A percentile compares a stretch with the other conserved stretches of the same genome.
phyloP scores from a whole-genome alignment of 1,284 basidiomycete species.

The Fistulinella cinereoalba region DNA sequence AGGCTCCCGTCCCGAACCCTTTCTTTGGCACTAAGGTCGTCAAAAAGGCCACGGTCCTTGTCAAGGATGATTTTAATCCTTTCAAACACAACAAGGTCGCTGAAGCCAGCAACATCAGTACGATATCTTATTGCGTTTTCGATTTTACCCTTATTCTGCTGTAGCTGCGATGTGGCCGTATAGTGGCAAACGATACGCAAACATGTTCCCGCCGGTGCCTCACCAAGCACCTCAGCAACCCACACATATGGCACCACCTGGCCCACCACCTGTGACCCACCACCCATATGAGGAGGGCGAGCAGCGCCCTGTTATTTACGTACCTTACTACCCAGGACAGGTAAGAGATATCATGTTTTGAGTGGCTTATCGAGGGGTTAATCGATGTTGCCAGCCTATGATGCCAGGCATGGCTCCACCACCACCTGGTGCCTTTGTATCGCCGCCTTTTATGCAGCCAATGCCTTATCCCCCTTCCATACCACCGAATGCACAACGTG shows the following conservation, averaged over 20 bases:
- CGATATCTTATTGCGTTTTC: conserved; percentile 32
- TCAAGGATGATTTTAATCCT: conserved; percentile 94
- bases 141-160: conserved; percentile 3
- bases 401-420: conserved; percentile 79
- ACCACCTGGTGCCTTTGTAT: conserved; percentile 73
- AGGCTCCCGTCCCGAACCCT: conserved; percentile 59
- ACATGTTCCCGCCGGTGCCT: conserved; percentile 65
- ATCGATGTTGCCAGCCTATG: conserved; percentile 50
- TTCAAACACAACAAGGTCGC: conserved; percentile 84
- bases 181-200: conserved; percentile 80
- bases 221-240: conserved; percentile 59
- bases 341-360: conserved; percentile 38
- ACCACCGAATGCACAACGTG: conserved; percentile 65
- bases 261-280: conserved; percentile 64
- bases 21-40: conserved; percentile 83
- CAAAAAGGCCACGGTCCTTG: conserved; percentile 74
- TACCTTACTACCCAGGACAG: conserved; percentile 71
- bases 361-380: not conserved
- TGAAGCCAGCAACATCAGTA: conserved; percentile 71
- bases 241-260: conserved; percentile 64
- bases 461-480: conserved; percentile 77
- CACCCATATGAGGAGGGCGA: conserved; percentile 73
- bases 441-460: conserved; percentile 73
- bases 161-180: conserved; percentile 82
- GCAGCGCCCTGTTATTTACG: conserved; percentile 65